A percentile compares a stretch with the other conserved stretches of the same genome.
These are phyloP conservation scores for Aspergillus asperescens DNA, from an alignment of 495 filamentous ascomycete genomes.

Conservation along the genomic window DNA sequence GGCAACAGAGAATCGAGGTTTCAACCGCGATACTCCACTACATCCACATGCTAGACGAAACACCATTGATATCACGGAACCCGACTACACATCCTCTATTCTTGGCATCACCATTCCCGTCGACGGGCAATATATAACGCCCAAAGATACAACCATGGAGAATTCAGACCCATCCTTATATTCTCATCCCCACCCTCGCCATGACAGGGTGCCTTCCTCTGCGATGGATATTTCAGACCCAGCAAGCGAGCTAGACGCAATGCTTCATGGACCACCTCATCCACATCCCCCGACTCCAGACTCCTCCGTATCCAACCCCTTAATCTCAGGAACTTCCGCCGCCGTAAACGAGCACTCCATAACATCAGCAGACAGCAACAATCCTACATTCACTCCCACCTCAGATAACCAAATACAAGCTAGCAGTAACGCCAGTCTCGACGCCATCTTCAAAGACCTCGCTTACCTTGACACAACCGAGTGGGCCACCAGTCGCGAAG, in stretches of 20 bases:
- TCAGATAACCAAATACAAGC: conserved; percentile 5
- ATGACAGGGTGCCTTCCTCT: conserved; percentile 10
- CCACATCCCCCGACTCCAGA: conserved; percentile 31
- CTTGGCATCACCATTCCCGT: conserved; percentile 36
- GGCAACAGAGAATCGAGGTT: background rate
- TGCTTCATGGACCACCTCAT: conserved; percentile 21
- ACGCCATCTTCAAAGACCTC: conserved; percentile 58
- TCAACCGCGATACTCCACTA: conserved; percentile 10
- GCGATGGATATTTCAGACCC: conserved; percentile 24
- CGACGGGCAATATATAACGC: conserved; percentile 35
- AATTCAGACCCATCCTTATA: conserved; percentile 26
- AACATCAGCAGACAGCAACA: conserved; percentile 19
- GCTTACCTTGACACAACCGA: conserved; percentile 58
- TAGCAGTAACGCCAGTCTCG: conserved; percentile 36
- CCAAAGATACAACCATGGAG: conserved; percentile 34
- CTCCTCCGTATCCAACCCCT: conserved; percentile 25
- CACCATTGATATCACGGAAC: conserved; percentile 3
- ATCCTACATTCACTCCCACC: conserved; percentile 3
- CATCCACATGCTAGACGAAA: conserved; percentile 7
- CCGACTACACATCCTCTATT: conserved; percentile 31
- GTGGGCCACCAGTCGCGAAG: conserved; percentile 48
- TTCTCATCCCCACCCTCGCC: background rate
- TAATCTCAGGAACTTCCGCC: conserved; percentile 10
- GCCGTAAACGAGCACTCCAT: conserved; percentile 18
- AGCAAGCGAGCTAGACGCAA: conserved; percentile 27